Evolutionary conservation across 2,329 filamentous ascomycete genomes (phyloP), one percentile per base, ranked within the genome.

Genomic region (Pseudocercospora macadamiae): DNA sequence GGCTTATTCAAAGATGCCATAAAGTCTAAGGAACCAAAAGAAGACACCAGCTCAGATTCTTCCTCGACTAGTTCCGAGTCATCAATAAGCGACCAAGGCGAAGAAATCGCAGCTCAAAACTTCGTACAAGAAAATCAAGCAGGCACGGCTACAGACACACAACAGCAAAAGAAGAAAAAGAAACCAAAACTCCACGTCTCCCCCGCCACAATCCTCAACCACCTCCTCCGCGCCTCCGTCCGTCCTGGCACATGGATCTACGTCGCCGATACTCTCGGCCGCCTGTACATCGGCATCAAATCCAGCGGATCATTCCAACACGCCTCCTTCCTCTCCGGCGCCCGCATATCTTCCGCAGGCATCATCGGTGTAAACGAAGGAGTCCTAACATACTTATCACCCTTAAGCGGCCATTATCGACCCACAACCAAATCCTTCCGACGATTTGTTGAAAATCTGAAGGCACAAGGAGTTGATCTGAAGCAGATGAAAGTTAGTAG

Each of bases 221-320:
- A 89, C 64, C 80, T 96, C 6, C 80, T 93, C 16, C 85, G 90
- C 63, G 88, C 89, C 61, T 86, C 88, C 0, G 88, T 92, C 45
- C 88, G 86, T 71, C 91, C 91, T 57, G 92, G 93, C 66, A 95
- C 90, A 3, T 96, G 92, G 92, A 96, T 96, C 65, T 96, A 96
- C 68, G 91, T 93, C 4, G 87, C 89, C 21, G 91, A 96, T 74
- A 93, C 90, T 1, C 87, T 85, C 1, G 93, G 92, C 70, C 85
- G 89, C 0, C 80, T 96, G 0, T 96, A 96, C 72, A 86, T 96
- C 30, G 91, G 92, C 45, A 93, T 96, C 77, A 96, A 96, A 71
- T 85, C 89, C 72, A 88, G 86, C 4, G 92, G 92, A 8, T 85
- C 89, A 5, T 96, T 96, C 70, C 92, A 96, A 69, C 92, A 96